Evolutionary conservation across 257 asterid species (phyloP), one percentile per base, ranked within the genome.

Genomic region (Asclepias syriaca): DNA sequence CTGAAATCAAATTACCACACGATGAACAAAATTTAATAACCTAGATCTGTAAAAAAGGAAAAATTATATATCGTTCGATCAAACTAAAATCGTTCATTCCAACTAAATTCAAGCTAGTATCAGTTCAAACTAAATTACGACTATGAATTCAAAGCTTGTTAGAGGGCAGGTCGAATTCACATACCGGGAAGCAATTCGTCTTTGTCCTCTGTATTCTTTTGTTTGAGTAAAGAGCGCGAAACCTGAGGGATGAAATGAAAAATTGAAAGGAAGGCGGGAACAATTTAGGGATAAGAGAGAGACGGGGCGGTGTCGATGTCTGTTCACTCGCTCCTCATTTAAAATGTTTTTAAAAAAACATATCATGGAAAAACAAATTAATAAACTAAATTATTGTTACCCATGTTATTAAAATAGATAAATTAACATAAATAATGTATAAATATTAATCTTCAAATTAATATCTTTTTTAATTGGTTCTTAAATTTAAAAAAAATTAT

Each of bases 181-280:
- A 27, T 60, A 60, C 48, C 3, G 11, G 6, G 13, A 21, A 27
- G n/a, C n/a, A 29, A 29, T 29, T 58, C 39, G 65, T 12, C 37
- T 24, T 24, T 58, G 65, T 3, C 10, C 27, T 7, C 18, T 3
- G 19, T 22, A 6, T 13, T 58, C 19, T 7, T 13, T 4, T 8
- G 10, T 3, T 37, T 14, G 39, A 4, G 66, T 29, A 13, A 14
- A 49, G 66, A 1, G 59, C 59, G 59, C 59, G 27, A 54, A 54
- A 8, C 16, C 9, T 10, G 15, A 8, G 5, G 40, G 13, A 16
- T 13, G 45, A 60, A 60, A 43, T 7, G 48, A 60, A 60, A 51
- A 60, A 60, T 60, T 60, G 66, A 60, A 60, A 13, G 43, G n/a
- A 40, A 12, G 43, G 66, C 66, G 66, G 66, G 65, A 59, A 59